Percentiles rank a stretch among this genome's conserved stretches.
Conservation (phyloP, 192 early-diverging fungal genomes). For the Pilobolus umbonatus region DNA sequence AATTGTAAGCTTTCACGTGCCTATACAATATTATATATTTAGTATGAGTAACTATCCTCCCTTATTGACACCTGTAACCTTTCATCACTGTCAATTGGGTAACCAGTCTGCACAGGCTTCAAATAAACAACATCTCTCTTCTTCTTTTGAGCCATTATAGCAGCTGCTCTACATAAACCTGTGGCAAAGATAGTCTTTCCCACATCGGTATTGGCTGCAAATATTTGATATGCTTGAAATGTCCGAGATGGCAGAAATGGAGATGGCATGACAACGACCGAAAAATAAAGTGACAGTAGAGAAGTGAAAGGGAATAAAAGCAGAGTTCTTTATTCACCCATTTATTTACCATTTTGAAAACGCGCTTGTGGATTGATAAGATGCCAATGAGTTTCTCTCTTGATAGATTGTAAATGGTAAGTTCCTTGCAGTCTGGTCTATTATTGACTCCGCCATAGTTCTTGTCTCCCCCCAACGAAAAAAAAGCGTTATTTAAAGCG, state of each 20-base stretch:
- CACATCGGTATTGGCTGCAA: constrained; percentile 78
- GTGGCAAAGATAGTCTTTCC: constrained; percentile 78
- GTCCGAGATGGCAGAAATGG: constrained; percentile 41
- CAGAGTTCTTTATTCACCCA: neutral
- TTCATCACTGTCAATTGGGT: constrained; percentile 70
- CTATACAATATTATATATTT: constrained; percentile 22
- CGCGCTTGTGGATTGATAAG: too few species aligned
- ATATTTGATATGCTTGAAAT: constrained; percentile 62
- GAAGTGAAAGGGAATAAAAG: constrained; percentile 8
- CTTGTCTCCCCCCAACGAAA: neutral
- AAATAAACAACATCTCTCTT: constrained; percentile 56
- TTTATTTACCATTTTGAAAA: neutral
- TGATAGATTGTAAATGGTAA: too few species aligned
- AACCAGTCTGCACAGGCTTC: constrained; percentile 84
- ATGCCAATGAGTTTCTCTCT: too few species aligned
- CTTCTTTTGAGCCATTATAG: constrained; percentile 33
- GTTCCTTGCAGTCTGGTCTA: too few species aligned
- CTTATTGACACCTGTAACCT: constrained; percentile 31
- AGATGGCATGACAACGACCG: constrained; percentile 25
- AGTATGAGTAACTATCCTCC: neutral
- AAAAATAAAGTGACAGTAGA: neutral
- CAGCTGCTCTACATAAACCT: constrained; percentile 58
- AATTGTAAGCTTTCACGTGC: constrained; percentile 50
- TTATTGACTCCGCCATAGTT: too few species aligned
- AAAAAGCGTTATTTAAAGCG: too few species aligned